Evolutionary conservation across 257 asterid species (phyloP).

Genomic region (Rubia yunnanensis): DNA sequence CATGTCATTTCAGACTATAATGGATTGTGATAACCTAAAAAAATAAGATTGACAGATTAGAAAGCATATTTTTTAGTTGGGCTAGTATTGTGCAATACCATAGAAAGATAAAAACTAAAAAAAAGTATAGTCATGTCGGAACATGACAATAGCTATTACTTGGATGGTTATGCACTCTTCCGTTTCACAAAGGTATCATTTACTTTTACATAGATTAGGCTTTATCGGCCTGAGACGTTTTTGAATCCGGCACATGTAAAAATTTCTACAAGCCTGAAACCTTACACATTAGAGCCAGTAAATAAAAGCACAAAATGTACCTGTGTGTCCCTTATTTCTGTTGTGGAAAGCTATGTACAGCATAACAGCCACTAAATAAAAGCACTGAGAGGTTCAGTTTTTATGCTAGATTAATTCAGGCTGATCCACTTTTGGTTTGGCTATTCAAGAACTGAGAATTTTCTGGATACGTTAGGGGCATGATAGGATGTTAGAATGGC

Average conservation of each 20-base stretch:
- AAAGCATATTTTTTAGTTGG: not conserved
- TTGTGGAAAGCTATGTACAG: not conserved
- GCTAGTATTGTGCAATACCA: not conserved
- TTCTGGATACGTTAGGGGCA: not conserved
- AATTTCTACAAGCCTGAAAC: not conserved
- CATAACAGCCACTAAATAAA: not conserved
- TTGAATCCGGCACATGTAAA: not conserved
- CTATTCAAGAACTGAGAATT: not conserved
- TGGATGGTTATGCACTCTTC: not conserved
- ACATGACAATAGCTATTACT: not conserved
- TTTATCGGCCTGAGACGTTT: not conserved
- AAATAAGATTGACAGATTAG: not conserved
- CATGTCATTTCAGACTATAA: not conserved
- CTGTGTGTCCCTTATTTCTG: too few relatives aligned
- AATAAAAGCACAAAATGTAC: too few relatives aligned
- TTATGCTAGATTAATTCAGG: not conserved
- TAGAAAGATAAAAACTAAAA: not conserved
- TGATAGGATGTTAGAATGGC: not conserved
- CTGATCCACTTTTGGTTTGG: not conserved
- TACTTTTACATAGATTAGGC: not conserved
- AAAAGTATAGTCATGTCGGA: not conserved
- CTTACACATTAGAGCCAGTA: not conserved
- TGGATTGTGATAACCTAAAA: not conserved
- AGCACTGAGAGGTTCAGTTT: not conserved
- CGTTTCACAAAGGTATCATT: not conserved